Evolutionary conservation across 768 basidiomycete genomes (phyloP), one percentile per base, ranked within the genome.

Genomic region (Lactarius evosmus): DNA sequence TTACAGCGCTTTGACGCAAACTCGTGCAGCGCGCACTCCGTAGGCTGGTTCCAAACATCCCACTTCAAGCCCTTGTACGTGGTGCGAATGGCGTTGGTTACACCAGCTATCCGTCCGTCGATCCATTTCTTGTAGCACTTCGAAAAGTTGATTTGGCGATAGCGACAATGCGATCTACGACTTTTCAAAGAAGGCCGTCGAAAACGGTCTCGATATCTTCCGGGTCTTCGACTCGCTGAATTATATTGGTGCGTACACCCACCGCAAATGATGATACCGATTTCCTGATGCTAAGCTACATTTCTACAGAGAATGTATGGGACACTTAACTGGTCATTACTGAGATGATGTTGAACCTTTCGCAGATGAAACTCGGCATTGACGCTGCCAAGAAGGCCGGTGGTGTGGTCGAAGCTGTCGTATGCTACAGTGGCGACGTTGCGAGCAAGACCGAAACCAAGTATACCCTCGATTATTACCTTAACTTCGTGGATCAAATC

Each of bases 321-420:
- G 85, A 76, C 41, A 29, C 19, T 33, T 7, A 17, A n/a, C 11
- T 14, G 19, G 46, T 29, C 8, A 14, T 36, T 17, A 4, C 55
- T 16, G 14, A 22, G 33, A 58, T 41, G 6, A 34, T n/a, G 16
- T 25, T 46, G 30, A 69, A 6, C 59, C 56, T 49, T 44, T 27
- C 53, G 1, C 68, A 98, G 91, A 92, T 99, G 92, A 88, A 83
- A 76, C 86, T 99, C 70, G 97, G 97, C 74, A 98, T 99, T 70
- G 97, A 99, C 73, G 97, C 97, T 44, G 97, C 97, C 63, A 99
- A 98, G 86, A 97, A 97, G 76, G 97, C 97, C 34, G 97, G 97
- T 62, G 97, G 97, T 81, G 97, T 99, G 56, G 88, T 89, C 65
- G 97, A 99, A 76, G 97, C 93, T 49, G 93, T 93, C 63, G 92